Base-by-base conservation (phyloP, 495 filamentous ascomycete genomes). In the Penicillium lividum region DNA sequence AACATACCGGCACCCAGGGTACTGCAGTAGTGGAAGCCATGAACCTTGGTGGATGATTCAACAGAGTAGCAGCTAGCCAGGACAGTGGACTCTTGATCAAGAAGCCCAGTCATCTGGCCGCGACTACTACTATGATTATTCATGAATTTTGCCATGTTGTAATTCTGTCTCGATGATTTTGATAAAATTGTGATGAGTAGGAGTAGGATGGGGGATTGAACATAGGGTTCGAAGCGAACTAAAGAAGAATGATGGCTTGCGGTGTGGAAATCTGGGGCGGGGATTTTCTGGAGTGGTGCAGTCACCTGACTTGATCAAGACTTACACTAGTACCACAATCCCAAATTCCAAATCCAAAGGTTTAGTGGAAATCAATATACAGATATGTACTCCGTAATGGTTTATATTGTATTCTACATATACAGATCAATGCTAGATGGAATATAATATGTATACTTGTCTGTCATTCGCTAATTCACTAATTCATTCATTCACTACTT, bases 11-110 rank as follows among this genome's bases (percentile, higher is more conserved):
- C 82, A 72, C 87, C 86, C 78, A 82, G 81, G 74, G 90, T 92
- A 89, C 91, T 89, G 85, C 87, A 93, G 85, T 96, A 97, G 79
- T 96, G 92, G 78, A 94, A 92, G 59, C 89, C 89, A 68, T 88
- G 83, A 63, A 94, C 82, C 57, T 82, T 73, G 55, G 77, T 79
- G 56, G 61, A 72, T 53, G 78, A 68, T 59, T 81, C 74, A 64
- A 87, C 84, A 59, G 75, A 78, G 79, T 96, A 97, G 82, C 90
- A 93, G 73, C 87, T 92, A 73, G 92, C 92, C 72, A 91, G 84
- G 70, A 92, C 84, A 68, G 86, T 87, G 74, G 78, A 70, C 65
- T 73, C 77, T 72, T 82, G 67, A 51, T 69, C 61, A 34, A 64
- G 51, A 57, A 69, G 76, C 67, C 73, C 79, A 73, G 82, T 80